Conservation (phyloP, 805 yeast genomes). For the Wickerhamomyces alni region DNA sequence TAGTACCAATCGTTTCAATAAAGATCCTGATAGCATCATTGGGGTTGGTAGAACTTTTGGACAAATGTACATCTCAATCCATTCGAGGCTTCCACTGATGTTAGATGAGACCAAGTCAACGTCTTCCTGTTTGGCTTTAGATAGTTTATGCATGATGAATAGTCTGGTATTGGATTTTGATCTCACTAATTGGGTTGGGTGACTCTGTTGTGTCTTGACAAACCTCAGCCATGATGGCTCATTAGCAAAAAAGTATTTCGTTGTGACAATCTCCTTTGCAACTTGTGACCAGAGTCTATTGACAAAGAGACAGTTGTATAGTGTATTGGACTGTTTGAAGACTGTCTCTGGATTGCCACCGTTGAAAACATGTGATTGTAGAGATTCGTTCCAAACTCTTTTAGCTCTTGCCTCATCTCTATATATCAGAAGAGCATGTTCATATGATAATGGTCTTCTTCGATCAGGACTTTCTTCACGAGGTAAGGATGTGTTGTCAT, state of each 20-base stretch:
- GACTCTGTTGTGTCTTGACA: too few relatives aligned
- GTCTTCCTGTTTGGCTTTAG: constrained; percentile 45
- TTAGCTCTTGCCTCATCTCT: constrained; percentile 45
- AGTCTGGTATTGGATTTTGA: constrained; percentile 30
- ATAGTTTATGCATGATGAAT: constrained; percentile 62
- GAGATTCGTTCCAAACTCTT: constrained; percentile 35
- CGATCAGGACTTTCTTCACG: constrained; percentile 54
- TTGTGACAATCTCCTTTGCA: constrained; percentile 48
- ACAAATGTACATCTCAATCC: constrained; percentile 82
- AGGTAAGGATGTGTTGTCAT: constrained; percentile 49
- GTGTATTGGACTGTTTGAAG: constrained; percentile 19
- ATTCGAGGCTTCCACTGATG: constrained; percentile 44
- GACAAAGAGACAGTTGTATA: constrained; percentile 63
- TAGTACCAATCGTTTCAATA: constrained; percentile 39
- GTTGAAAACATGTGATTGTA: constrained; percentile 5
- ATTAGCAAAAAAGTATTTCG: constrained; percentile 48
- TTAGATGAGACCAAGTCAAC: constrained; percentile 41
- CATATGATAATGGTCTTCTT: constrained; percentile 61
- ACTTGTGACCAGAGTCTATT: constrained; percentile 59
- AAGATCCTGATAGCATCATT: constrained; percentile 35
- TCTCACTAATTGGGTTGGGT: constrained; percentile 6
- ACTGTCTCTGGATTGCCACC: constrained; percentile 18
- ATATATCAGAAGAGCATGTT: constrained; percentile 65
- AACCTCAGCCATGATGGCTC: constrained; percentile 33
- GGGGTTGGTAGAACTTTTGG: constrained; percentile 59